These are phyloP conservation scores for Nymphaea thermarum DNA, from an alignment of 164 flowering plant species.

Conservation along the genomic window DNA sequence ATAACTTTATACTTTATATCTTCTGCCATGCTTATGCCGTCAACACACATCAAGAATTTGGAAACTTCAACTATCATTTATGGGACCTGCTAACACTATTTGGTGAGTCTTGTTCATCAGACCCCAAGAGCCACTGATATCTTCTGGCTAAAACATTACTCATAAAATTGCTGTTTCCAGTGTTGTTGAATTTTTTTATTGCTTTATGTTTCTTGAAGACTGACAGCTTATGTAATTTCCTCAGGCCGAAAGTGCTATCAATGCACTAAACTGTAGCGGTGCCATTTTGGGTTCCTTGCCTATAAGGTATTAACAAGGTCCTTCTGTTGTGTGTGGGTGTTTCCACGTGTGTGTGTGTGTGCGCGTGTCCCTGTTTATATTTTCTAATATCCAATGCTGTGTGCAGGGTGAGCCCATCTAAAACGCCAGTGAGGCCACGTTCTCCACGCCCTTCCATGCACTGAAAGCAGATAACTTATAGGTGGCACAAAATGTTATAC, in stretches of 20 bases:
- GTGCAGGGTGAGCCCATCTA: conserved; percentile 77
- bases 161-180: not conserved
- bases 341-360: no score
- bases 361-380: no score
- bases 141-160: no score
- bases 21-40: not conserved
- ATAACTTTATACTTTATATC: no score
- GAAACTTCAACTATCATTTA: not conserved
- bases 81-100: not conserved
- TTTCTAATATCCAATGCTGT: not conserved
- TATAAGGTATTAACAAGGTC: conserved; percentile 11
- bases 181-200: not conserved
- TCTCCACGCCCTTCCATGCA: conserved; percentile 39
- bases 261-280: conserved; percentile 79
- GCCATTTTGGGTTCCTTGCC: conserved; percentile 65
- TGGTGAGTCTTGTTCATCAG: not conserved
- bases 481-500: not conserved
- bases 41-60: not conserved
- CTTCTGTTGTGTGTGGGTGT: no score
- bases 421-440: conserved; percentile 71
- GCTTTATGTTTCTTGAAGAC: not conserved
- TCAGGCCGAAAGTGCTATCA: conserved; percentile 84
- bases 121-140: not conserved
- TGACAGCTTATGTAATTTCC: not conserved
- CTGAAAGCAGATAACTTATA: conserved; percentile 15